Conservation (phyloP, 352 stramenopile species). For the Aphanomyces invadans region DNA sequence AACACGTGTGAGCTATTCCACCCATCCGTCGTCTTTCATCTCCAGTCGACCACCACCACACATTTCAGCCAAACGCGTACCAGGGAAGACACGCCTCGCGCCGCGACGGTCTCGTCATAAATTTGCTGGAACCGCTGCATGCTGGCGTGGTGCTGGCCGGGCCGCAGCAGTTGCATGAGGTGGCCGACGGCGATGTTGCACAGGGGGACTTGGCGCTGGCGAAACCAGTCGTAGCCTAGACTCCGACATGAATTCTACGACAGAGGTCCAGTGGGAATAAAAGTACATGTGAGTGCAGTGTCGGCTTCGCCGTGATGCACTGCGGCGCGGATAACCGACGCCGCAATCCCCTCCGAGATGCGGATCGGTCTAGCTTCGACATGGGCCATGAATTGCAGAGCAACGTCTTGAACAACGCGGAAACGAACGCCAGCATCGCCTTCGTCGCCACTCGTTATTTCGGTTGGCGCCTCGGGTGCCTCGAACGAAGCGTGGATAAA, state of each 20-base stretch:
- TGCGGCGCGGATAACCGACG: background rate
- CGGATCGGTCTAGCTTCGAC: background rate
- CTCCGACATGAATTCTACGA: too few species aligned
- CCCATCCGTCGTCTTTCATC: background rate
- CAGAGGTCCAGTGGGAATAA: too few species aligned
- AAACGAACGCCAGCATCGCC: background rate
- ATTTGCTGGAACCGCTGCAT: background rate
- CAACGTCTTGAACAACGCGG: background rate
- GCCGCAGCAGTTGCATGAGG: background rate
- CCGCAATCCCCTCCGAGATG: background rate
- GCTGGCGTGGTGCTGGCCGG: background rate
- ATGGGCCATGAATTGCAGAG: background rate
- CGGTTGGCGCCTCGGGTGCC: background rate
- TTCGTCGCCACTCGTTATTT: background rate
- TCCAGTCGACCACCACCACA: background rate
- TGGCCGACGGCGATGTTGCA: background rate
- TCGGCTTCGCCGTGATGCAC: background rate
- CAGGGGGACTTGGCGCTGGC: background rate
- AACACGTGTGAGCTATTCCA: background rate
- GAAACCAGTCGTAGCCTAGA: conserved; percentile 9
- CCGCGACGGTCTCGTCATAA: background rate
- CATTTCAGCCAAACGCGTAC: background rate
- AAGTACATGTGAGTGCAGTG: background rate
- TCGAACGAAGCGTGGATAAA: background rate
- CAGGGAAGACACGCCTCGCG: background rate